These are phyloP conservation scores for Aspergillus funiculosus DNA, from an alignment of 495 filamentous ascomycete genomes.

Conservation along the genomic window DNA sequence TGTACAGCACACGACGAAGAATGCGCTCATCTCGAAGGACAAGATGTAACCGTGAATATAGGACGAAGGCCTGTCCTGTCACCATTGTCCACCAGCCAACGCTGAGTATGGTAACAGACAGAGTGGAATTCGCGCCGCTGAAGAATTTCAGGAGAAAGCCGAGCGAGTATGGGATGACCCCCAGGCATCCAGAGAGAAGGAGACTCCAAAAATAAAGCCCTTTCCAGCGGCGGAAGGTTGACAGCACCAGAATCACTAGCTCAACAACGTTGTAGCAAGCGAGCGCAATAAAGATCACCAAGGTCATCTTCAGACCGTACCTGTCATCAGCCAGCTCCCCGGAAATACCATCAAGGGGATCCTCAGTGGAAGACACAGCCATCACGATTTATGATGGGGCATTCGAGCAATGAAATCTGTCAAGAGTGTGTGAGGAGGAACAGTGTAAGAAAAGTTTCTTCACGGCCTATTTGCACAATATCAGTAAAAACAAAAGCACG, in stretches of 20 bases:
- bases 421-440: too few species aligned
- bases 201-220: slow-evolving; percentile 53
- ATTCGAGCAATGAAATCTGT: background rate
- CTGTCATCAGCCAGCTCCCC: slow-evolving; percentile 28
- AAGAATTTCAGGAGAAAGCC: slow-evolving; percentile 51
- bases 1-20: slow-evolving; percentile 34
- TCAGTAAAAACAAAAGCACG: background rate
- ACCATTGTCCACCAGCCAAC: slow-evolving; percentile 53
- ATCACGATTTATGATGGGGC: background rate
- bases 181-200: slow-evolving; percentile 39
- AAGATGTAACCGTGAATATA: slow-evolving; percentile 48
- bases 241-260: slow-evolving; percentile 43
- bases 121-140: slow-evolving; percentile 24
- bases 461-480: background rate
- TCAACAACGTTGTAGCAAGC: slow-evolving; percentile 49
- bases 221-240: slow-evolving; percentile 47
- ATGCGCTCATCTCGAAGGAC: slow-evolving; percentile 42
- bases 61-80: slow-evolving; percentile 46
- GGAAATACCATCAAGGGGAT: slow-evolving; percentile 34
- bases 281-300: slow-evolving; percentile 43
- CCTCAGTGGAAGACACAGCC: slow-evolving; percentile 14
- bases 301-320: slow-evolving; percentile 27
- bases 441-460: too few species aligned
- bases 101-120: slow-evolving; percentile 42
- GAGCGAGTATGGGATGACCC: slow-evolving; percentile 45